phyloP scores from a whole-genome alignment of 495 filamentous ascomycete genomes.

The Mycothermus thermophilus region DNA sequence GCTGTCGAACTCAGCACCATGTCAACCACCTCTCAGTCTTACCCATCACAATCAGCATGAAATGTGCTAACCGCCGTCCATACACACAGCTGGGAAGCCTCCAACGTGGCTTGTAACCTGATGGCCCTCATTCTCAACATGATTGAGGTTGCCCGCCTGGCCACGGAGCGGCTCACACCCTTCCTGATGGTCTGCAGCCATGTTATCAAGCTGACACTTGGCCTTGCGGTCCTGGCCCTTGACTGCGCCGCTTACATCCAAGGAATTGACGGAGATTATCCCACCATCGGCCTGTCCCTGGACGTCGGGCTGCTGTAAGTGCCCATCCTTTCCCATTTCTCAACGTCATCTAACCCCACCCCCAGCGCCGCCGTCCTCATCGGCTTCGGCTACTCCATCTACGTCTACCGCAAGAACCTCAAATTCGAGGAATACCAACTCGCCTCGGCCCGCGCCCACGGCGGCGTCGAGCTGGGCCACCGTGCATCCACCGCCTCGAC shows the following conservation, averaged over 20 bases:
- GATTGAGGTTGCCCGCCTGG: slow-evolving; percentile 26
- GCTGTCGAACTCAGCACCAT: too few relatives aligned
- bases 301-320: slow-evolving; percentile 28
- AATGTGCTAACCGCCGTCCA: too few relatives aligned
- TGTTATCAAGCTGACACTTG: slow-evolving; percentile 29
- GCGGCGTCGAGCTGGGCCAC: slow-evolving; percentile 11
- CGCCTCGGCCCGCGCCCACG: slow-evolving; percentile 14
- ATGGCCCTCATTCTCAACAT: slow-evolving; percentile 28
- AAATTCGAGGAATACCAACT: slow-evolving; percentile 32
- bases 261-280: slow-evolving; percentile 26
- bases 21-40: too few relatives aligned
- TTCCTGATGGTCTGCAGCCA: slow-evolving; percentile 31
- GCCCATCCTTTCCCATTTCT: neutral
- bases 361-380: slow-evolving; percentile 21
- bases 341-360: neutral
- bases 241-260: slow-evolving; percentile 29
- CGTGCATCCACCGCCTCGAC: too few relatives aligned
- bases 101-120: slow-evolving; percentile 30
- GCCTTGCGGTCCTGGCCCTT: slow-evolving; percentile 29
- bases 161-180: slow-evolving; percentile 32
- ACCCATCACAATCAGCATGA: too few relatives aligned
- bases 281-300: slow-evolving; percentile 27
- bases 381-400: slow-evolving; percentile 26
- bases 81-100: slow-evolving; percentile 31
- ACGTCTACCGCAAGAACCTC: slow-evolving; percentile 26